These are phyloP conservation scores for Spiromastix sp. DNA, from an alignment of 2,329 filamentous ascomycete genomes.

Conservation along the genomic window DNA sequence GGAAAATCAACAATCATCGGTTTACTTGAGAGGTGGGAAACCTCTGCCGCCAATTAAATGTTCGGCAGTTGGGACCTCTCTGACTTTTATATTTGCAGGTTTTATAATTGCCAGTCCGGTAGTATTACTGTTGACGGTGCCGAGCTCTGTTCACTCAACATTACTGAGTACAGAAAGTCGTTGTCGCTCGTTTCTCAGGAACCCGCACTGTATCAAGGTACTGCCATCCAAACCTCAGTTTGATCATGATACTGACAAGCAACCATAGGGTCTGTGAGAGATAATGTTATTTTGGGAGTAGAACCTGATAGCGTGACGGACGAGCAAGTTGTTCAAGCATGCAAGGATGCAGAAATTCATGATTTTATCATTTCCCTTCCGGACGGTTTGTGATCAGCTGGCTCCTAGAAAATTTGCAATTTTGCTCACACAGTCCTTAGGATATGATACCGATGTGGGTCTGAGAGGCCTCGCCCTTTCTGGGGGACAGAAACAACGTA, in stretches of 20 bases:
- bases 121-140: conserved; percentile 25
- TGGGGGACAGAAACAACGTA: conserved; percentile 47
- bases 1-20: conserved; percentile 39
- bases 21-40: conserved; percentile 29
- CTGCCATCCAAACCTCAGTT: background rate
- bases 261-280: conserved; percentile 24
- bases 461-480: conserved; percentile 39
- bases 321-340: conserved; percentile 36
- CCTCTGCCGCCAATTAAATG: background rate
- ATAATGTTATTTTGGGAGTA: conserved; percentile 39
- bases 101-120: conserved; percentile 20
- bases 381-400: conserved; percentile 28
- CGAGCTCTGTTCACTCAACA: conserved; percentile 21
- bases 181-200: conserved; percentile 34
- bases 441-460: conserved; percentile 39
- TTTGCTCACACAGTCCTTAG: conserved; percentile 1
- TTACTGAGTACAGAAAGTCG: conserved; percentile 20
- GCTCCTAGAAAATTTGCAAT: background rate
- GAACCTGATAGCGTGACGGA: conserved; percentile 24
- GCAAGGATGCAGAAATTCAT: conserved; percentile 42
- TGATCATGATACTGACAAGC: conserved; percentile 4
- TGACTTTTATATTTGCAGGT: conserved; percentile 4
- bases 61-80: background rate
- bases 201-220: conserved; percentile 35
- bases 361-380: conserved; percentile 44